Evolutionary conservation across 352 stramenopile species (phyloP), one percentile per base, ranked within the genome.

Genomic region (Phytophthora niederhauseri): DNA sequence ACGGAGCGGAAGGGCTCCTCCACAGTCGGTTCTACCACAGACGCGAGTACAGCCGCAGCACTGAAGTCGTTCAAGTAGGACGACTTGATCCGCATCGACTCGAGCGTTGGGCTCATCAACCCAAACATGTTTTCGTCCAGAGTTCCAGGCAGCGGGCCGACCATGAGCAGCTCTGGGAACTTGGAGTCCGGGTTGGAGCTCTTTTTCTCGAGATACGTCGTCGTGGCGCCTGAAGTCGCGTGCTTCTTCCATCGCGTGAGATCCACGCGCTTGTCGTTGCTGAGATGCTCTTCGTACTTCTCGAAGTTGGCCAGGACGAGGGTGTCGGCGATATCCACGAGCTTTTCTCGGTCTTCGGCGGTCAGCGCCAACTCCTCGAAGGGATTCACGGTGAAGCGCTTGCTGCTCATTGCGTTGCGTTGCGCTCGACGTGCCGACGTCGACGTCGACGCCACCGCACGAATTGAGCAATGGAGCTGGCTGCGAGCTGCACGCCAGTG

Each of bases 101-200:
- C 70, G 8, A 72, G 50, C 9, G 70, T 82, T 20, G 75, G 66
- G 34, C 45, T 70, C 51, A 84, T 60, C 19, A 70, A 20, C 12
- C 78, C 78, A 52, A 81, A 82, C 76, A 86, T 77, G 50, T 75
- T 70, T 51, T 86, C 76, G 41, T 81, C 62, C 22, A 86, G 50
- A 11, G 61, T 69, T 3, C 73, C 76, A 0, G 61, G 64, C 6
- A 82, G 22, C 3, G 73, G 57, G 1, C 78, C 76, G 15, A 81
- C 60, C 38, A 78, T 69, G 11, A 76, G 59, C 36, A 81, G 8
- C 4, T 64, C 60, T 3, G 75, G 63, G 9, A 82, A 30, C 9
- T 70, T 72, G 1, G 68, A 69, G 26, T 72, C 52, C 12, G 56
- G 62, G 43, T 68, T 71, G 1, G 45, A 56, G 17, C 68, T 64